These are phyloP conservation scores for Trametopsis cervina DNA, from an alignment of 768 basidiomycete genomes.

Conservation along the genomic window DNA sequence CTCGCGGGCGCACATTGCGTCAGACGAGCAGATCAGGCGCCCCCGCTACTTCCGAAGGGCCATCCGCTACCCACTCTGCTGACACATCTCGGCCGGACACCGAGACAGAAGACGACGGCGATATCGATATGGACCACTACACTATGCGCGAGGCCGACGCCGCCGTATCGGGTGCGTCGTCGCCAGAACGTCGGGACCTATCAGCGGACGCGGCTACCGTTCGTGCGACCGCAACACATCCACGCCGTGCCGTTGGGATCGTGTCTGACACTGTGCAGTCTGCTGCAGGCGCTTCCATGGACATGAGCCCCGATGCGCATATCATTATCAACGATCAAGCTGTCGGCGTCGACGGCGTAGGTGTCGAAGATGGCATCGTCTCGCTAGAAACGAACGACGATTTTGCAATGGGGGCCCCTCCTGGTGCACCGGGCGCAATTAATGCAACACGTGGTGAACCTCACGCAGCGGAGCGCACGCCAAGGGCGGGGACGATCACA, in stretches of 20 bases:
- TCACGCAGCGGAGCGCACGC: conserved; percentile 33
- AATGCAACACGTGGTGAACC: conserved; percentile 23
- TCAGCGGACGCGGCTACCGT: conserved; percentile 18
- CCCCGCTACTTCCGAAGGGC: conserved; percentile 20
- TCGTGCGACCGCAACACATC: conserved; percentile 25
- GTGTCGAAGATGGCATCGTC: conserved; percentile 72
- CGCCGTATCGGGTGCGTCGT: conserved; percentile 18
- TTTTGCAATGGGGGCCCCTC: conserved; percentile 86
- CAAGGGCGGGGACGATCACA: conserved; percentile 52
- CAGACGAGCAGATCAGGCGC: not conserved
- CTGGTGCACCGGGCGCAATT: conserved; percentile 84
- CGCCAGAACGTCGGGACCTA: conserved; percentile 22
- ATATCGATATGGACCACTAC: conserved; percentile 48
- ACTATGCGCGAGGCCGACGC: conserved; percentile 26
- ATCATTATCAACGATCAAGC: conserved; percentile 46
- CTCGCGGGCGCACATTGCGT: conserved; percentile 18
- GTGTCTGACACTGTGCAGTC: conserved; percentile 30
- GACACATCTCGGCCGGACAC: conserved; percentile 60
- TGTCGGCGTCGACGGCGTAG: conserved; percentile 38
- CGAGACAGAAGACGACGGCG: conserved; percentile 75
- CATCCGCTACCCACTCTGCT: conserved; percentile 28
- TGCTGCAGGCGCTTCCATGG: conserved; percentile 27
- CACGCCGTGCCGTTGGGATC: conserved; percentile 41
- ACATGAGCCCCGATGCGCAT: conserved; percentile 40
- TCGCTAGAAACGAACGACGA: conserved; percentile 78